phyloP scores from a whole-genome alignment of 345 rosid genomes.

The Hypericum perforatum region DNA sequence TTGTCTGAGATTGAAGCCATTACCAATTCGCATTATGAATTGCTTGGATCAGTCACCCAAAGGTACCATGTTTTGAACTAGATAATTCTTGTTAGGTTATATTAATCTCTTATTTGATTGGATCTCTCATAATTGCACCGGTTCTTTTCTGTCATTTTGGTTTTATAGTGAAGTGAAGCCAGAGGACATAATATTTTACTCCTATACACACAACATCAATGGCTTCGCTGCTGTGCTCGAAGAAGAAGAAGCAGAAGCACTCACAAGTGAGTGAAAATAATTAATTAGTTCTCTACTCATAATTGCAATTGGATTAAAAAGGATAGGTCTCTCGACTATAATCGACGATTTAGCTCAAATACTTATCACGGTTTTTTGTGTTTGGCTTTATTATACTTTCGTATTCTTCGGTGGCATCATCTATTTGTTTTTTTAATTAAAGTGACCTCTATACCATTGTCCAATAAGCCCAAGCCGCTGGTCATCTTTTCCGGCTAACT shows the following conservation, averaged over 20 bases:
- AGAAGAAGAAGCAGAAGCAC: conserved; percentile 3
- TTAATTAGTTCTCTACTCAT: background rate
- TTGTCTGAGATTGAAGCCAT: background rate
- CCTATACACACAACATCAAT: conserved; percentile 6
- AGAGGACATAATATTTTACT: background rate
- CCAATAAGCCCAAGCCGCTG: too few relatives aligned
- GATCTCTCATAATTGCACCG: background rate
- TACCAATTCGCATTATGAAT: conserved; percentile 5
- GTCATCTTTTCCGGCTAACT: too few relatives aligned
- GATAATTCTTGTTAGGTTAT: background rate
- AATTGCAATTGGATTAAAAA: background rate
- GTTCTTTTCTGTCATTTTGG: too few relatives aligned
- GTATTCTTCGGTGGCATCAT: too few relatives aligned
- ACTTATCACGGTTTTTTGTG: too few relatives aligned
- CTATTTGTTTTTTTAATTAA: too few relatives aligned
- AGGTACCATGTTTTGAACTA: conserved; percentile 1
- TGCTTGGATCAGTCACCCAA: conserved; percentile 5
- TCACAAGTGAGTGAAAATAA: background rate
- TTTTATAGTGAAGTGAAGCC: background rate
- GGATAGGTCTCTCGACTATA: too few relatives aligned
- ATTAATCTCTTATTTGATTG: background rate
- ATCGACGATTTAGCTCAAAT: too few relatives aligned
- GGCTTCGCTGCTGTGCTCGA: conserved; percentile 14
- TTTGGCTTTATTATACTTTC: too few relatives aligned
- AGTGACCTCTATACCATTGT: too few relatives aligned